phyloP scores from a whole-genome alignment of 208 protist species.

The Leishmania tarentolae region DNA sequence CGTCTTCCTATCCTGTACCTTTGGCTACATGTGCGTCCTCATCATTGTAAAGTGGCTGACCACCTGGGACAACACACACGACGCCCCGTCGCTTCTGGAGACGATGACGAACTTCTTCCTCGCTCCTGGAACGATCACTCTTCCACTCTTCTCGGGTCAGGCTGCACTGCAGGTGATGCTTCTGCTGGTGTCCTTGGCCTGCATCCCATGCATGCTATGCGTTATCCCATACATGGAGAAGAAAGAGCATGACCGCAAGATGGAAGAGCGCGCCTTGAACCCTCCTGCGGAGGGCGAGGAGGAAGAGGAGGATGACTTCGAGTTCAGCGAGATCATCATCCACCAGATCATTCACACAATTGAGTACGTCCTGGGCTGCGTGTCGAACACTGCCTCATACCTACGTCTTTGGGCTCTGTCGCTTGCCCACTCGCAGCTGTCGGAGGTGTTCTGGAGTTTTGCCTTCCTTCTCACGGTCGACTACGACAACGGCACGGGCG shows the following conservation, averaged over 20 bases:
- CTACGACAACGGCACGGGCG: slow-evolving; percentile 47
- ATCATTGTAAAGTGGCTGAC: slow-evolving; percentile 98
- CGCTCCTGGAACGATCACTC: slow-evolving; percentile 73
- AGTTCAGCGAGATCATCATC: slow-evolving; percentile 95
- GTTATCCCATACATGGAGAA: slow-evolving; percentile 83
- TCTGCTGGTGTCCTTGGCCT: slow-evolving; percentile 71
- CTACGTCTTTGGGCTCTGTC: slow-evolving; percentile 99
- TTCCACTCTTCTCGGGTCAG: slow-evolving; percentile 82
- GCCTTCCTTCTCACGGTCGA: slow-evolving; percentile 57
- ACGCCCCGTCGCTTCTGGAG: slow-evolving; percentile 87
- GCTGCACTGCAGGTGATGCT: slow-evolving; percentile 81
- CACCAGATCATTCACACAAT: slow-evolving; percentile 99
- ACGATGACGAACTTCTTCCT: slow-evolving; percentile 95
- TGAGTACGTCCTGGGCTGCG: slow-evolving; percentile 98
- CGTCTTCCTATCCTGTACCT: slow-evolving; percentile 94
- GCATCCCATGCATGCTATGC: slow-evolving; percentile 86
- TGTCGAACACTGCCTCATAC: slow-evolving; percentile 99
- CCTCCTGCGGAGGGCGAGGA: slow-evolving; percentile 31
- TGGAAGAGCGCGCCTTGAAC: slow-evolving; percentile 19
- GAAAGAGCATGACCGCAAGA: slow-evolving; percentile 90
- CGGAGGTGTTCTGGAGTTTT: slow-evolving; percentile 92
- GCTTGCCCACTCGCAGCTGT: slow-evolving; percentile 98
- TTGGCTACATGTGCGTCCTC: slow-evolving; percentile 97
- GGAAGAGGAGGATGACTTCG: slow-evolving; percentile 61
- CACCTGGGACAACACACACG: slow-evolving; percentile 87